Conservation (phyloP, 2,329 filamentous ascomycete species). For the Calonectria hongkongensis region DNA sequence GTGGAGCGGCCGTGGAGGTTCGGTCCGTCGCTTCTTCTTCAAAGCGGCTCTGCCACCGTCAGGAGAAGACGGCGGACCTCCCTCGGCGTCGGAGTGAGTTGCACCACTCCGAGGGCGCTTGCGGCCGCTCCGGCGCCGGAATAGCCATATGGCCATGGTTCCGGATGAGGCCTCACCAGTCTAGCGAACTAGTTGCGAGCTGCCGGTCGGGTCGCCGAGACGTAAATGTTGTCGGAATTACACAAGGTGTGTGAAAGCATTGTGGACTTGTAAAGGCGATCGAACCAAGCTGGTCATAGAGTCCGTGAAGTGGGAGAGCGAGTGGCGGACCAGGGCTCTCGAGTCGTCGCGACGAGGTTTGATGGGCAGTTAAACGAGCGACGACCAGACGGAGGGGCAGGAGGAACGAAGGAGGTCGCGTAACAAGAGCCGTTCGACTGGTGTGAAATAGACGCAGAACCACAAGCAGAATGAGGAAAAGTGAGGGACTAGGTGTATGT, state of each 20-base stretch:
- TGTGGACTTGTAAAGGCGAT: slow-evolving; percentile 53
- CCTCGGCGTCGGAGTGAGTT: slow-evolving; percentile 72
- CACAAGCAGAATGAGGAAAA: slow-evolving; percentile 34
- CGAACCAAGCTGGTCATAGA: slow-evolving; percentile 53
- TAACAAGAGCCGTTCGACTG: slow-evolving; percentile 39
- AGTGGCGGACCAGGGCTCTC: slow-evolving; percentile 51
- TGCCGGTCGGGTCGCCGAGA: slow-evolving; percentile 50
- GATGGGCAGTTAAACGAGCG: slow-evolving; percentile 42
- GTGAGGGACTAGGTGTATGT: slow-evolving; percentile 49
- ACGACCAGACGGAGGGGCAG: slow-evolving; percentile 42
- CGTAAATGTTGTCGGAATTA: slow-evolving; percentile 51
- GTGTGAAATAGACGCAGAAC: slow-evolving; percentile 38
- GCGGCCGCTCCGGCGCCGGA: slow-evolving; percentile 83
- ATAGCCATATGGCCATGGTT: slow-evolving; percentile 88
- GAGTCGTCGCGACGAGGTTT: slow-evolving; percentile 30
- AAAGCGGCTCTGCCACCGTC: slow-evolving; percentile 57
- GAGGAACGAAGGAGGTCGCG: slow-evolving; percentile 39
- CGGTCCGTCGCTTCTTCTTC: slow-evolving; percentile 66
- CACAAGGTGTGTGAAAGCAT: slow-evolving; percentile 56
- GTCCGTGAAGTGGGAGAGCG: slow-evolving; percentile 45
- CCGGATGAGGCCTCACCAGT: slow-evolving; percentile 46
- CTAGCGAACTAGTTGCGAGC: slow-evolving; percentile 49
- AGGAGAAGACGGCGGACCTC: slow-evolving; percentile 59
- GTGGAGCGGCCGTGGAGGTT: slow-evolving; percentile 69
- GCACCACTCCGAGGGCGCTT: slow-evolving; percentile 73